Conservation (phyloP, 305 asterid genomes). For the Ajuga reptans region DNA sequence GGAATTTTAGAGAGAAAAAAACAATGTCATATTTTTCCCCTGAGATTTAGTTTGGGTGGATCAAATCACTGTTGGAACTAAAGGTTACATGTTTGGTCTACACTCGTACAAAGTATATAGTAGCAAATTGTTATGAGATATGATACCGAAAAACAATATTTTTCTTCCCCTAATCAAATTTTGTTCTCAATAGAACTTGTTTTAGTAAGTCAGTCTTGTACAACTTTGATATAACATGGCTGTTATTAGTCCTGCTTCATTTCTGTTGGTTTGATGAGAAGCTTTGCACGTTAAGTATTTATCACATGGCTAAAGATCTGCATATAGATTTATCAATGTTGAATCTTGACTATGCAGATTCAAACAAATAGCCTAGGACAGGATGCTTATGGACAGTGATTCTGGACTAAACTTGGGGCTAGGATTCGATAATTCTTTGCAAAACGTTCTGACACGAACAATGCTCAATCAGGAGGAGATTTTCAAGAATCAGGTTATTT, state of each 20-base stretch:
- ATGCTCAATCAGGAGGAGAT: conserved; percentile 40
- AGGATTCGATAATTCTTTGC: conserved; percentile 22
- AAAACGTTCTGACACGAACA: conserved; percentile 25
- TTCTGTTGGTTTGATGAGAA: background rate
- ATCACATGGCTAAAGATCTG: background rate
- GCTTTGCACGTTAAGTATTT: conserved; percentile 1
- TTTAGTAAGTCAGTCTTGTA: background rate
- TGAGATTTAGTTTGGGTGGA: conserved; percentile 3
- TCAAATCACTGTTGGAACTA: background rate
- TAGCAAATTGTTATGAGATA: background rate
- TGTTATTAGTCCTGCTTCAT: background rate
- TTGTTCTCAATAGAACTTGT: background rate
- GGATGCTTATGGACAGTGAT: conserved; percentile 29
- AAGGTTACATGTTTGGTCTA: background rate
- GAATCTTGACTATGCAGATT: conserved; percentile 18
- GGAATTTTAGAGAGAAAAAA: background rate
- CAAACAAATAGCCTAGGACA: background rate
- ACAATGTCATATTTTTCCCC: background rate
- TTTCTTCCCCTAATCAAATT: background rate
- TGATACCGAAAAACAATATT: background rate
- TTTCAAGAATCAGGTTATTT: conserved; percentile 41
- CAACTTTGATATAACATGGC: background rate
- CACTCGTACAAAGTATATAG: background rate
- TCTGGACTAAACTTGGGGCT: conserved; percentile 18
- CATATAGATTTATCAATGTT: background rate